Evolutionary conservation across 805 yeast genomes (phyloP), one percentile per base, ranked within the genome.

Genomic region (Maudiozyma barnettii): DNA sequence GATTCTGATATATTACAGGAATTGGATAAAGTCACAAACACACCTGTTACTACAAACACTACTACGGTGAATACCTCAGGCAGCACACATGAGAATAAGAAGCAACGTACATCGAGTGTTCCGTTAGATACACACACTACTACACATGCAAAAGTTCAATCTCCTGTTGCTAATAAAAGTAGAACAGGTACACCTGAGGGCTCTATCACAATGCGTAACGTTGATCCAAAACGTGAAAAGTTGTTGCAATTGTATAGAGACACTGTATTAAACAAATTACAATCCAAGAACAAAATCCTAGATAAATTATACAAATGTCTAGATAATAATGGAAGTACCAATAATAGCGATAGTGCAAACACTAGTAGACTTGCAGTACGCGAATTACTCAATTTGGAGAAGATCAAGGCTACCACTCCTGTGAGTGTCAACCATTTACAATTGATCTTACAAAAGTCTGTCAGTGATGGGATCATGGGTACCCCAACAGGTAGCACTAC

Each of bases 361-460:
- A 21, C 23, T 13, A 37, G 40, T 21, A 19, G 22, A 16, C 30
- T 22, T 4, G 48, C 51, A 5, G 52, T 58, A 3, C 39, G 47
- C 12, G 51, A 55, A 21, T 44, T 51, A 18, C 39, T 51, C 20
- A 54, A 54, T 22, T 36, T 58, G n/a, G 58, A 57, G 16, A 49
- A 46, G 22, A 54, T 59, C 23, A 55, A 57, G 41, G 51, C 49
- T 23, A 56, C 57, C 7, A 60, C 64, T 1, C 65, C 65, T 4
- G 45, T 51, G 21, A 63, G 64, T 46, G 65, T 64, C 1, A 59
- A 61, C 45, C 62, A 63, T 8, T 49, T 63, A 35, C 68, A 64
- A 45, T 50, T 59, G 37, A 56, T 58, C 19, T 44, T 64, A n/a
- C 67, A 63, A 43, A 54, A 53, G 45, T 57, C 62, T 46, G 57